Conservation (phyloP, 2,329 filamentous ascomycete species). For the Ascochyta viciae-villosae region DNA sequence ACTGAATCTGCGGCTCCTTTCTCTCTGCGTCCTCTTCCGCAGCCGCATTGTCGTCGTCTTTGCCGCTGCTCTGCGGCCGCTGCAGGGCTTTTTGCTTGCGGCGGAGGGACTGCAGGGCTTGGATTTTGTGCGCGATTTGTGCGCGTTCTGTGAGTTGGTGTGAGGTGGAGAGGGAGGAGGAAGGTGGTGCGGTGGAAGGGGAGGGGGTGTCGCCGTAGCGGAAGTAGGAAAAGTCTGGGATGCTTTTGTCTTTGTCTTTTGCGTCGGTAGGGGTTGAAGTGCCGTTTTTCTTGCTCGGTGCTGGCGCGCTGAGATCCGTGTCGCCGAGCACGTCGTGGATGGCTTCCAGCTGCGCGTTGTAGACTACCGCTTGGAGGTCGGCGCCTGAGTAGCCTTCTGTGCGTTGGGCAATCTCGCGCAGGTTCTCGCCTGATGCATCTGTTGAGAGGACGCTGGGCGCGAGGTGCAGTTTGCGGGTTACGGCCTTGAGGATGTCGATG, state of each 20-base stretch:
- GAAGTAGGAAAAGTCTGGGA: conserved; percentile 67
- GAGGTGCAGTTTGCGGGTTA: conserved; percentile 82
- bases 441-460: conserved; percentile 67
- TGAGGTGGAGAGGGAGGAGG: conserved; percentile 55
- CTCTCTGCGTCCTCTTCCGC: conserved; percentile 53
- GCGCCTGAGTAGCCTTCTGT: conserved; percentile 94
- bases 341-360: conserved; percentile 95
- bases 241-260: conserved; percentile 15
- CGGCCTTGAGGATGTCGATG: conserved; percentile 83
- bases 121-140: conserved; percentile 80
- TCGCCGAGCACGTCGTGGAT: conserved; percentile 89
- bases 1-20: conserved; percentile 80
- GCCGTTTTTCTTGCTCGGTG: conserved; percentile 39
- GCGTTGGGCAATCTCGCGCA: conserved; percentile 76
- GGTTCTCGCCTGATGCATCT: conserved; percentile 40
- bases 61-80: conserved; percentile 22
- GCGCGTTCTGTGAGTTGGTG: conserved; percentile 75
- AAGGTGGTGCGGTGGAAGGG: conserved; percentile 38
- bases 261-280: conserved; percentile 4
- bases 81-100: conserved; percentile 64
- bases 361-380: conserved; percentile 91
- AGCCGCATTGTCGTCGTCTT: conserved; percentile 26
- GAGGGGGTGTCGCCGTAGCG: conserved; percentile 69
- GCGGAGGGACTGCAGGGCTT: conserved; percentile 76
- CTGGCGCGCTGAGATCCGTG: conserved; percentile 47